Conservation (phyloP, 1,139 yeast species). For the Nakaseomyces nivariensis region DNA sequence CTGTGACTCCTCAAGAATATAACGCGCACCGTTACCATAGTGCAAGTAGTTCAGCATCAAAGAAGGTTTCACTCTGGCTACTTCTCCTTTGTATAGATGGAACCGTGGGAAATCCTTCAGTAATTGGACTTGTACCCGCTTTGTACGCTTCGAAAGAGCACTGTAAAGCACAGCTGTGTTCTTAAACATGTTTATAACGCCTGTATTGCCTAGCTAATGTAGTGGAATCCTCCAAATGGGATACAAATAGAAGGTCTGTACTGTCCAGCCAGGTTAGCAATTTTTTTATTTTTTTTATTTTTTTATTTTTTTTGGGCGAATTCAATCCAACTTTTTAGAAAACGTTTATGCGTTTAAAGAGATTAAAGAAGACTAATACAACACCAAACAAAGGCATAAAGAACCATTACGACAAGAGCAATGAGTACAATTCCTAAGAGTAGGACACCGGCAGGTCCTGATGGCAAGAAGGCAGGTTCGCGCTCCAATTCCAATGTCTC, state of each 20-base stretch:
- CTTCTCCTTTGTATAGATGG: conserved; percentile 58
- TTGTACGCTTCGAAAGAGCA: conserved; percentile 34
- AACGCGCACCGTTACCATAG: conserved; percentile 61
- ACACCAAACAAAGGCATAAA: background rate
- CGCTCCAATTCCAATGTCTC: background rate
- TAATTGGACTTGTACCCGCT: conserved; percentile 60
- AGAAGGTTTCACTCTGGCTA: conserved; percentile 69
- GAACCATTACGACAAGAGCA: background rate
- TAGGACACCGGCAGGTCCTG: background rate
- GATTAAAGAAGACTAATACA: background rate
- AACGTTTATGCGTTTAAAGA: too few species aligned
- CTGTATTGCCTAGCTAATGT: background rate
- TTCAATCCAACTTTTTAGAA: background rate
- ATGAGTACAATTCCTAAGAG: background rate
- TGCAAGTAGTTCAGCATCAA: conserved; percentile 75
- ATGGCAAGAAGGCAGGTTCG: background rate
- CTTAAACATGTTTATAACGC: conserved; percentile 15
- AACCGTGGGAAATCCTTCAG: conserved; percentile 52
- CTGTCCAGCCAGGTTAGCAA: background rate
- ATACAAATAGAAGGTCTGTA: background rate
- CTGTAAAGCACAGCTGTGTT: conserved; percentile 16
- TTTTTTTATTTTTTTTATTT: background rate
- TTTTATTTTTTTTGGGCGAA: background rate
- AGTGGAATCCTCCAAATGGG: too few species aligned
- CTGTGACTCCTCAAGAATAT: conserved; percentile 34